Conservation (phyloP, 1,284 basidiomycete species). For the Cerrena zonata region DNA sequence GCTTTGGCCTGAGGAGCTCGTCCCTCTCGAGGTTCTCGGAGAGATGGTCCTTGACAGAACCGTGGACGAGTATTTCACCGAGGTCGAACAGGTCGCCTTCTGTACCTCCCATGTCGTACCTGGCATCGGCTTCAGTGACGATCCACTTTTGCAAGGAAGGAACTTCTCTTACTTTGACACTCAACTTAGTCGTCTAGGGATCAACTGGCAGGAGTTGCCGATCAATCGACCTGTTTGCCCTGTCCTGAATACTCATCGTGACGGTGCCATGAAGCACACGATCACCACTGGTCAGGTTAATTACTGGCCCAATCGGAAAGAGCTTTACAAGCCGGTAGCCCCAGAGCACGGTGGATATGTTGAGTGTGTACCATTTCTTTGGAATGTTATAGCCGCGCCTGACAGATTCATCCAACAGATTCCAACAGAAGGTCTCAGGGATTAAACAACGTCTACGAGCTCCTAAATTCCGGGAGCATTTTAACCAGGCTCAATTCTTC, state of each 20-base stretch:
- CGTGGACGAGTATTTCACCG: slow-evolving; percentile 75
- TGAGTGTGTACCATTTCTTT: slow-evolving; percentile 37
- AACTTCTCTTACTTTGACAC: slow-evolving; percentile 85
- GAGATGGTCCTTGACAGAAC: slow-evolving; percentile 66
- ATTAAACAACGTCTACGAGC: slow-evolving; percentile 66
- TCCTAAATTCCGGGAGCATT: slow-evolving; percentile 71
- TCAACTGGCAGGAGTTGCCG: slow-evolving; percentile 71
- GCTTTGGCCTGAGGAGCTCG: slow-evolving; percentile 73
- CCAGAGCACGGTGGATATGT: slow-evolving; percentile 51
- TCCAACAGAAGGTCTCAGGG: slow-evolving; percentile 47
- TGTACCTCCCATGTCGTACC: slow-evolving; percentile 79
- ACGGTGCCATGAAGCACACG: slow-evolving; percentile 53
- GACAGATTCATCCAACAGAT: slow-evolving; percentile 26
- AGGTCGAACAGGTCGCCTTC: slow-evolving; percentile 79
- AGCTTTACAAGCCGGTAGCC: slow-evolving; percentile 45
- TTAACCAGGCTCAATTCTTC: slow-evolving; percentile 67
- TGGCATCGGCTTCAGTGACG: slow-evolving; percentile 76
- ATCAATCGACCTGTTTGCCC: slow-evolving; percentile 82
- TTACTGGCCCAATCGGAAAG: slow-evolving; percentile 72
- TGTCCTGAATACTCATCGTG: slow-evolving; percentile 67
- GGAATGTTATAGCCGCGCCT: background rate
- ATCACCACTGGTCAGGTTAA: slow-evolving; percentile 62
- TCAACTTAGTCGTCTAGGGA: slow-evolving; percentile 67
- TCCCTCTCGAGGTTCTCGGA: slow-evolving; percentile 72
- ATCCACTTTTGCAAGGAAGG: slow-evolving; percentile 77